Evolutionary conservation across 192 early-diverging fungal species (phyloP), one percentile per base, ranked within the genome.

Genomic region (Gigaspora rosea): DNA sequence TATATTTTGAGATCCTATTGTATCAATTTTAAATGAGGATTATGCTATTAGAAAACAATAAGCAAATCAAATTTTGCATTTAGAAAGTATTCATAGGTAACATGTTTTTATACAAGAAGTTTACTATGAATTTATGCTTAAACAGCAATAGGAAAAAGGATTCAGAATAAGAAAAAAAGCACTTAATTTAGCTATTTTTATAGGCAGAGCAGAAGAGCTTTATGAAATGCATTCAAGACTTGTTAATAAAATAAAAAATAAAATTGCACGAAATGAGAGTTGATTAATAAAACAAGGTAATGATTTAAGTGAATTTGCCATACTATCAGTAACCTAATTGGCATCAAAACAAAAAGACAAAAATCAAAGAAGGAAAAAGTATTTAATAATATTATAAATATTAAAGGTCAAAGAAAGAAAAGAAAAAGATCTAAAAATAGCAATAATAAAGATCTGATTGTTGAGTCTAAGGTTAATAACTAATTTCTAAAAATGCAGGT

Each of bases 81-180:
- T 35, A 33, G 61, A 63, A n/a, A 63, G 13, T 35, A 63, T 63
- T 35, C 58, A 9, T 8, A 27, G n/a, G 9, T 33, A 32, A 32
- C 18, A 63, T 35, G 33, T 63, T 63, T 63, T 63, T 12, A 63
- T 32, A 12, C 13, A 63, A 35, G 12, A 63, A 35, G 33, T 63
- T 20, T 12, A 11, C 11, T 5, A 63, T 33, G 32, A 63, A 63
- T 33, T 63, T 3, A 63, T 32, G 33, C 61, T 33, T 15, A 63
- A 63, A n/a, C 12, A 63, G 33, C 33, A 63, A n/a, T n/a, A n/a
- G n/a, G n/a, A n/a, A n/a, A n/a, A n/a, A n/a, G n/a, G n/a, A n/a
- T n/a, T n/a, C n/a, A 10, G 61, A 63, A 35, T 63, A 63, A 63
- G 22, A 32, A 63, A 22, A 63, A 63, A 63, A 63, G 12, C 18